Evolutionary conservation across 73 alveolate species (phyloP), one percentile per base, ranked within the genome.

Genomic region (Blepharisma japonicum): DNA sequence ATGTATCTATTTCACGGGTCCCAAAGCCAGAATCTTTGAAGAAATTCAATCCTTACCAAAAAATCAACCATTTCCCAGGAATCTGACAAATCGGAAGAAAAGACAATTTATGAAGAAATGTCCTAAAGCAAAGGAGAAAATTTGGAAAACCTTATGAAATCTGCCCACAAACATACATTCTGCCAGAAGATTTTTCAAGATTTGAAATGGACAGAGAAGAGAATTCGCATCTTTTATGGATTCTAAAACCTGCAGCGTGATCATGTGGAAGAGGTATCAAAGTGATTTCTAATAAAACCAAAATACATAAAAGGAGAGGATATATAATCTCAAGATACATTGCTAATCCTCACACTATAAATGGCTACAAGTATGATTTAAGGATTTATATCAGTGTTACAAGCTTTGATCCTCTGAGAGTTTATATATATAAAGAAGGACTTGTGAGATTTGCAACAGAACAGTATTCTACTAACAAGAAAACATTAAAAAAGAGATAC

Each of bases 371-470:
- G 85, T 95, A 93, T 55, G 99, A 96, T 86, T 77, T 96, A 51
- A 90, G 98, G 77, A 85, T 94, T 45, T 94, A 94, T 81, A 97
- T 94, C 39, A 76, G 89, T 47, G 97, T 94, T 7, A 92, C 98
- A 6, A 89, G 97, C 72, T 94, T 85, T 80, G 97, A 90, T 70
- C 99, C 99, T 2, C 87, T 97, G 50, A 91, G 97, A 77, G 87
- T 97, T 38, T 97, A 89, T 80, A 83, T 97, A 77, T 96, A 87
- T 83, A 93, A 96, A 55, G 98, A 97, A 71, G 99, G 99, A 9
- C 86, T 97, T 49, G 98, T 93, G 7, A 90, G 99, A 79, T 91
- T 97, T 85, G 98, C 99, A 6, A 94, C 99, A 25, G 92, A 92
- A 74, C 79, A 88, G 77, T 97, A 93, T 89, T 88, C 95, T 49